Conservation (phyloP, 2,329 filamentous ascomycete genomes). For the Trichoderma sp. region DNA sequence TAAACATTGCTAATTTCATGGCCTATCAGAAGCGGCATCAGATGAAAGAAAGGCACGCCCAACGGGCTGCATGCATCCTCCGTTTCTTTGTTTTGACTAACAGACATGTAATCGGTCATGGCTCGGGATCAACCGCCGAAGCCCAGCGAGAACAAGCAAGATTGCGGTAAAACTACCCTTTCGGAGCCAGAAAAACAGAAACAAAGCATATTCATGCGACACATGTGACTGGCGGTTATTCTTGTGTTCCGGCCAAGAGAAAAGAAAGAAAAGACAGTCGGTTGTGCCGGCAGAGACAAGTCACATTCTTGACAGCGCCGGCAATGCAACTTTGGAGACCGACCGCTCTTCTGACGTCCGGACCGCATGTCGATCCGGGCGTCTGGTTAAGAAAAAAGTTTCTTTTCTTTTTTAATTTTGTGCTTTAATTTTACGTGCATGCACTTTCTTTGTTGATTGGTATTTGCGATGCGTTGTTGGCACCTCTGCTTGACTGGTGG, state of each 20-base stretch:
- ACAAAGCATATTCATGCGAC: not conserved
- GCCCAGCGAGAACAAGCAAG: not conserved
- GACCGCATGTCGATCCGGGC: not conserved
- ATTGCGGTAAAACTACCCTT: not conserved
- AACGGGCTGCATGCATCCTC: not conserved
- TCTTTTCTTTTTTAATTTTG: not conserved
- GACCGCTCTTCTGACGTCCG: conserved; percentile 19
- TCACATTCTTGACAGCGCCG: not conserved
- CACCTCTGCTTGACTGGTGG: not conserved
- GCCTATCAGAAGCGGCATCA: conserved; percentile 1
- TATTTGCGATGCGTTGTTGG: not conserved
- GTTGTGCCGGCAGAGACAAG: not conserved
- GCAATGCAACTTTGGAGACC: not conserved
- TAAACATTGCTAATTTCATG: not conserved
- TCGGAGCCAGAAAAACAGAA: not conserved
- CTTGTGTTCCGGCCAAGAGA: not conserved
- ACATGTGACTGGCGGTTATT: not conserved
- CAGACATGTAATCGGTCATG: not conserved
- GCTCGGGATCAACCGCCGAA: conserved; percentile 10
- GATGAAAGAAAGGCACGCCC: not conserved
- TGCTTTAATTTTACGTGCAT: not conserved
- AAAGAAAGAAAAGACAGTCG: not conserved
- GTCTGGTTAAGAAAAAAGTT: not conserved
- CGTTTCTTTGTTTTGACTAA: not conserved
- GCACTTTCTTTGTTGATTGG: not conserved